phyloP scores from a whole-genome alignment of 1,139 yeast species.

The Zygosaccharomyces pseudobailii region DNA sequence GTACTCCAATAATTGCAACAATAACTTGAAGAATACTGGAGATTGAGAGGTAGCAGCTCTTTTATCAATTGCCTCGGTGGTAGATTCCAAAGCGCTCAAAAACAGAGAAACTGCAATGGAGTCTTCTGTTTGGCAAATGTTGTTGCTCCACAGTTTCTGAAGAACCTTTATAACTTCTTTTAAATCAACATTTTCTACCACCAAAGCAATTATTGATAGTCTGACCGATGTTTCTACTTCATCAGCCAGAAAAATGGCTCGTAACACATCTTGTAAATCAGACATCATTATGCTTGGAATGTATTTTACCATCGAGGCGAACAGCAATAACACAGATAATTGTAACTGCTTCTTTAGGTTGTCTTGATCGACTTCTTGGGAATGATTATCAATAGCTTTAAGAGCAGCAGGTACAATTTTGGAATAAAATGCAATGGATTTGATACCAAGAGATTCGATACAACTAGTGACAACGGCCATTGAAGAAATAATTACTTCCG shows the following conservation, averaged over 20 bases:
- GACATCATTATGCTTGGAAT: constrained; percentile 84
- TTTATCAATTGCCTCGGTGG: constrained; percentile 65
- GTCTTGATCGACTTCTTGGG: constrained; percentile 34
- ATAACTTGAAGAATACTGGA: constrained; percentile 63
- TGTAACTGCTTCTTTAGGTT: constrained; percentile 42
- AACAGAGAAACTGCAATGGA: constrained; percentile 60
- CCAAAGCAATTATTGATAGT: constrained; percentile 56
- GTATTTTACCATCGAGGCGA: constrained; percentile 72
- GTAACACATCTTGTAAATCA: constrained; percentile 56
- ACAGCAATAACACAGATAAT: constrained; percentile 62
- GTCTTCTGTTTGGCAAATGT: constrained; percentile 42
- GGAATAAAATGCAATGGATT: constrained; percentile 79
- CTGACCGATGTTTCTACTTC: constrained; percentile 57
- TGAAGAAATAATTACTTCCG: constrained; percentile 69
- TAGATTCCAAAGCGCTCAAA: constrained; percentile 58
- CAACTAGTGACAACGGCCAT: constrained; percentile 67
- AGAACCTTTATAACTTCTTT: constrained; percentile 58
- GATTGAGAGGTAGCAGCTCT: constrained; percentile 70
- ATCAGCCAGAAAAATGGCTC: constrained; percentile 52
- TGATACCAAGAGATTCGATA: constrained; percentile 74
- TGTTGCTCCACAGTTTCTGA: constrained; percentile 55
- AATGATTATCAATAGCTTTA: constrained; percentile 44
- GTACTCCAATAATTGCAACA: constrained; percentile 67
- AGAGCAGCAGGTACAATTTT: constrained; percentile 75
- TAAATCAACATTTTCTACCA: constrained; percentile 66